phyloP scores from a whole-genome alignment of 495 filamentous ascomycete species.

The Tuber calosporum region DNA sequence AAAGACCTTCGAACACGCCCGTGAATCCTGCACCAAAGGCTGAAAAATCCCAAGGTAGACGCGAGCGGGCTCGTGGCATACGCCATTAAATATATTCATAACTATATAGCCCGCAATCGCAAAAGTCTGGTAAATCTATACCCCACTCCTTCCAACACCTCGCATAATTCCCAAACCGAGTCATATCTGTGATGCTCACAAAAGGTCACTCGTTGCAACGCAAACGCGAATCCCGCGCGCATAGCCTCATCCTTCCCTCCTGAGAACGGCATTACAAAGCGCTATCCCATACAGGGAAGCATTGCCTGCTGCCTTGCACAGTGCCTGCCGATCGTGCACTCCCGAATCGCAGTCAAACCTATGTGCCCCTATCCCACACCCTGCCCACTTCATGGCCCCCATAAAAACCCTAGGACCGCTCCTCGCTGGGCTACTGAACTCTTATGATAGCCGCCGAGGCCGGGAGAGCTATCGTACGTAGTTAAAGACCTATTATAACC shows the following conservation, averaged over 20 bases:
- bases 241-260: neutral
- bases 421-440: neutral
- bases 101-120: neutral
- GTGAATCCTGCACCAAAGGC: too few relatives aligned
- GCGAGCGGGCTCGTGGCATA: too few relatives aligned
- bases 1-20: neutral
- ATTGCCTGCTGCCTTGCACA: neutral
- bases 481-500: neutral
- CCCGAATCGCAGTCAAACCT: neutral
- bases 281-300: neutral
- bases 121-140: too few relatives aligned
- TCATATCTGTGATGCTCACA: neutral
- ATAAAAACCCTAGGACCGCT: neutral
- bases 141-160: neutral
- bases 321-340: neutral
- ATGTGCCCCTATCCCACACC: neutral
- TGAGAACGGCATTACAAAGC: neutral
- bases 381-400: neutral
- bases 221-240: neutral
- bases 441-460: neutral
- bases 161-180: neutral
- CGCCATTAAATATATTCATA: neutral
- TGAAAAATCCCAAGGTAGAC: too few relatives aligned
- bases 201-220: neutral
- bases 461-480: neutral